phyloP scores from a whole-genome alignment of 306 rosid genomes.

The Medicago truncatula region DNA sequence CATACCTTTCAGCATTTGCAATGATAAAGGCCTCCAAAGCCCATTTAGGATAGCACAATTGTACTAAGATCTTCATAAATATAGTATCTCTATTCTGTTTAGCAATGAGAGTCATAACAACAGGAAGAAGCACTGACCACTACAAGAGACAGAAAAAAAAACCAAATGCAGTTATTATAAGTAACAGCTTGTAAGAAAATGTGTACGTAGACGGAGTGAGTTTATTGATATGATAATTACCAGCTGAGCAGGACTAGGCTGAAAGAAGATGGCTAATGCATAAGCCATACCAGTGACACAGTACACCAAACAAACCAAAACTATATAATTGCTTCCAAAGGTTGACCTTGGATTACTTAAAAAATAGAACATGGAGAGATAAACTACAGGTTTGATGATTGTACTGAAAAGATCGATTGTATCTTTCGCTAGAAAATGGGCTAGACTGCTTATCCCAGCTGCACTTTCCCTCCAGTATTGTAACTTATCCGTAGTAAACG shows the following conservation, averaged over 20 bases:
- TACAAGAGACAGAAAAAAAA: slow-evolving; percentile 31
- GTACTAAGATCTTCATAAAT: slow-evolving; percentile 52
- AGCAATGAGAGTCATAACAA: slow-evolving; percentile 75
- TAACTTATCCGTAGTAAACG: slow-evolving; percentile 74
- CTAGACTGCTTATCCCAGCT: slow-evolving; percentile 80
- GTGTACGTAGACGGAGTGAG: slow-evolving; percentile 1
- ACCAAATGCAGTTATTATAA: slow-evolving; percentile 3
- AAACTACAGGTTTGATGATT: slow-evolving; percentile 78
- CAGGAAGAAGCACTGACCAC: slow-evolving; percentile 92
- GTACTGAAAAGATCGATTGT: slow-evolving; percentile 74
- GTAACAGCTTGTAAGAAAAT: slow-evolving; percentile 23
- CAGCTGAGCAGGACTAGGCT: slow-evolving; percentile 84
- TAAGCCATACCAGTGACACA: slow-evolving; percentile 89
- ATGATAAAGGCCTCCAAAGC: slow-evolving; percentile 82
- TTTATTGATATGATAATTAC: slow-evolving; percentile 45
- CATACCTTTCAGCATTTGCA: slow-evolving; percentile 62
- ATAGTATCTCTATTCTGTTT: slow-evolving; percentile 49
- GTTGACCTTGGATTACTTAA: slow-evolving; percentile 86
- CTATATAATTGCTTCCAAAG: slow-evolving; percentile 60
- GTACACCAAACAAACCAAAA: slow-evolving; percentile 71
- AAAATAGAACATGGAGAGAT: slow-evolving; percentile 87
- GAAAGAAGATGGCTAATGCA: slow-evolving; percentile 63
- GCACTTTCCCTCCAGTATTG: slow-evolving; percentile 82
- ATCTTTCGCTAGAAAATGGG: slow-evolving; percentile 84
- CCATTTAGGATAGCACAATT: slow-evolving; percentile 84